Conservation (phyloP, 495 filamentous ascomycete species). For the Annulohypoxylon maeteangense region DNA sequence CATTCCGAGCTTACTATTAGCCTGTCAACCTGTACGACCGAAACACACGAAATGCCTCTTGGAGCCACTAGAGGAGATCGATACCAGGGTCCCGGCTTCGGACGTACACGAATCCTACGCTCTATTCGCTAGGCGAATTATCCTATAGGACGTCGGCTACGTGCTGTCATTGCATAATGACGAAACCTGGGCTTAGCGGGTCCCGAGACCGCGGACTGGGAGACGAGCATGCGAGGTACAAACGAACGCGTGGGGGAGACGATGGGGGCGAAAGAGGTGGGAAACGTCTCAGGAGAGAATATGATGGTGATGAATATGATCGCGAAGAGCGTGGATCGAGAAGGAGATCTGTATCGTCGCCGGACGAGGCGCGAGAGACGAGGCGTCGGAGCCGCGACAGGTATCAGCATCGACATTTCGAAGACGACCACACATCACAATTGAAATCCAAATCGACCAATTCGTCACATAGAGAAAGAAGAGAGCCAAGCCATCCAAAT, state of each 20-base stretch:
- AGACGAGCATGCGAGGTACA: slow-evolving; percentile 30
- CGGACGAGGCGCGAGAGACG: neutral
- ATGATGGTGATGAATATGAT: slow-evolving; percentile 1
- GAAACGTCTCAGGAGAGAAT: slow-evolving; percentile 18
- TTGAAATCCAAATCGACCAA: neutral
- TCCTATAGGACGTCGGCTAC: slow-evolving; percentile 6
- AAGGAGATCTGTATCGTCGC: slow-evolving; percentile 24
- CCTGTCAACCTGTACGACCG: slow-evolving; percentile 8
- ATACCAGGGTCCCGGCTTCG: slow-evolving; percentile 19
- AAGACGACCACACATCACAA: slow-evolving; percentile 13
- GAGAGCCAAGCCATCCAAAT: neutral
- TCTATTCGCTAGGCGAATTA: neutral
- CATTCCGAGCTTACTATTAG: slow-evolving; percentile 13
- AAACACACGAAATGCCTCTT: neutral
- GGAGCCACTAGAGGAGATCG: neutral
- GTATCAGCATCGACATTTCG: slow-evolving; percentile 1
- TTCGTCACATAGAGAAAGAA: slow-evolving; percentile 1
- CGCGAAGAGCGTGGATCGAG: neutral
- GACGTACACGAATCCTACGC: slow-evolving; percentile 33
- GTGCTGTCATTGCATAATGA: slow-evolving; percentile 38
- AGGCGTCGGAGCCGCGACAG: neutral
- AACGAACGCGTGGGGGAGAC: slow-evolving; percentile 39
- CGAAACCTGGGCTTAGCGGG: slow-evolving; percentile 14
- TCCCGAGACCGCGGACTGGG: slow-evolving; percentile 33
- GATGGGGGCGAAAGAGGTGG: slow-evolving; percentile 2